Evolutionary conservation across 257 asterid genomes (phyloP).

Genomic region (Salvia splendens): DNA sequence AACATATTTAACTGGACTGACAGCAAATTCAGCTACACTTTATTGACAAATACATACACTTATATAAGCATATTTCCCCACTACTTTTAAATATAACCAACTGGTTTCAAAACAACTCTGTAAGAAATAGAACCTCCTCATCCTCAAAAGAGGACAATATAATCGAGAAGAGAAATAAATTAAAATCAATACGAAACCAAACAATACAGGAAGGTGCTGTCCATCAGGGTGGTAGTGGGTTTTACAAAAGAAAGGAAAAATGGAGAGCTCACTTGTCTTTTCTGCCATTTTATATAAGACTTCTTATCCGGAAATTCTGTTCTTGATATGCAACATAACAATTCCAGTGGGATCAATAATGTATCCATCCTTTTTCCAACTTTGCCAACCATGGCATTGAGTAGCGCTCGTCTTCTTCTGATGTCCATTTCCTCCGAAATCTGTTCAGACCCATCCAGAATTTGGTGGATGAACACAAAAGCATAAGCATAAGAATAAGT

Average conservation of each 20-base stretch:
- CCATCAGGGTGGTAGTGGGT: slow-evolving; percentile 12
- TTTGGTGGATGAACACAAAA: slow-evolving; percentile 31
- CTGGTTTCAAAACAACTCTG: slow-evolving; percentile 20
- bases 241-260: slow-evolving; percentile 32
- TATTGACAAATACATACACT: slow-evolving; percentile 11
- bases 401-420: slow-evolving; percentile 87
- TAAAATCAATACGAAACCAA: slow-evolving; percentile 7
- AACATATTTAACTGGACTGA: slow-evolving; percentile 95
- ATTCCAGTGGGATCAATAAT: slow-evolving; percentile 84
- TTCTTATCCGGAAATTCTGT: slow-evolving; percentile 93
- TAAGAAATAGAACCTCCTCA: slow-evolving; percentile 17
- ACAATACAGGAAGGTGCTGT: background rate
- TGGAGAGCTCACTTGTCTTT: slow-evolving; percentile 81
- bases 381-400: slow-evolving; percentile 94
- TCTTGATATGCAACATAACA: slow-evolving; percentile 91
- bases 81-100: slow-evolving; percentile 10
- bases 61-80: slow-evolving; percentile 23
- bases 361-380: slow-evolving; percentile 97
- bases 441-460: slow-evolving; percentile 48
- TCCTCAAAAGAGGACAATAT: slow-evolving; percentile 25
- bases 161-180: slow-evolving; percentile 6
- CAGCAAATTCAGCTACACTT: slow-evolving; percentile 46
- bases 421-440: slow-evolving; percentile 89
- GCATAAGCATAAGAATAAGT: slow-evolving; percentile 23
- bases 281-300: slow-evolving; percentile 94